A percentile compares a stretch with the other conserved stretches of the same genome.
These are phyloP conservation scores for Laguncularia racemosa DNA, from an alignment of 345 rosid species.

Conservation along the genomic window DNA sequence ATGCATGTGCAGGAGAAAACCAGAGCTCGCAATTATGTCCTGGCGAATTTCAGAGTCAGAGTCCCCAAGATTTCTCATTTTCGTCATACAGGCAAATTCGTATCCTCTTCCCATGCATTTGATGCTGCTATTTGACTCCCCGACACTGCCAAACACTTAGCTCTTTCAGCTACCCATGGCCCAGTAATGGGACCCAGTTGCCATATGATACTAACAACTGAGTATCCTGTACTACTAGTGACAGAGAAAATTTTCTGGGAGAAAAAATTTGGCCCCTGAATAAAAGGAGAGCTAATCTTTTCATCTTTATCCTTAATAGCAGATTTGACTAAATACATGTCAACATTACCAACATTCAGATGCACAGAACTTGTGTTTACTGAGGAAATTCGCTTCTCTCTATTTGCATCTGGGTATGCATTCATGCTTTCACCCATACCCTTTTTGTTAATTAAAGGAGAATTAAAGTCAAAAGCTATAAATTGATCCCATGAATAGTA, in stretches of 20 bases:
- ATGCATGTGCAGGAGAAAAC: slow-evolving; percentile 51
- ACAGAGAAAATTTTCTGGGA: slow-evolving; percentile 47
- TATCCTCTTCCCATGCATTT: slow-evolving; percentile 41
- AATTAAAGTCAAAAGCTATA: slow-evolving; percentile 55
- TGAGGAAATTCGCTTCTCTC: slow-evolving; percentile 30
- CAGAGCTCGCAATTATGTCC: slow-evolving; percentile 59
- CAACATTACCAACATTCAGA: slow-evolving; percentile 45
- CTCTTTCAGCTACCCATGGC: slow-evolving; percentile 67
- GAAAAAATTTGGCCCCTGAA: slow-evolving; percentile 28
- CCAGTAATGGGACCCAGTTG: slow-evolving; percentile 56
- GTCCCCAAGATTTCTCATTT: slow-evolving; percentile 48
- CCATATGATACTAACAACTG: slow-evolving; percentile 70
- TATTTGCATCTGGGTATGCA: slow-evolving; percentile 23
- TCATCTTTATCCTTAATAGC: slow-evolving; percentile 21
- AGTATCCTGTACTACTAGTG: slow-evolving; percentile 33
- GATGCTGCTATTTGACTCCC: slow-evolving; percentile 41
- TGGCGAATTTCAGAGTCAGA: slow-evolving; percentile 39
- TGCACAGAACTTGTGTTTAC: slow-evolving; percentile 39
- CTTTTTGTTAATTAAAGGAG: slow-evolving; percentile 29
- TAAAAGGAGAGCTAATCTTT: slow-evolving; percentile 17
- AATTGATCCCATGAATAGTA: slow-evolving; percentile 50
- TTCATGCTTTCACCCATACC: slow-evolving; percentile 14
- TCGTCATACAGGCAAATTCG: slow-evolving; percentile 65
- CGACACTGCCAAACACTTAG: slow-evolving; percentile 55
- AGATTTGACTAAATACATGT: slow-evolving; percentile 50